Conservation (phyloP, 768 basidiomycete species). For the Cystobasidiopsis lactophilus region DNA sequence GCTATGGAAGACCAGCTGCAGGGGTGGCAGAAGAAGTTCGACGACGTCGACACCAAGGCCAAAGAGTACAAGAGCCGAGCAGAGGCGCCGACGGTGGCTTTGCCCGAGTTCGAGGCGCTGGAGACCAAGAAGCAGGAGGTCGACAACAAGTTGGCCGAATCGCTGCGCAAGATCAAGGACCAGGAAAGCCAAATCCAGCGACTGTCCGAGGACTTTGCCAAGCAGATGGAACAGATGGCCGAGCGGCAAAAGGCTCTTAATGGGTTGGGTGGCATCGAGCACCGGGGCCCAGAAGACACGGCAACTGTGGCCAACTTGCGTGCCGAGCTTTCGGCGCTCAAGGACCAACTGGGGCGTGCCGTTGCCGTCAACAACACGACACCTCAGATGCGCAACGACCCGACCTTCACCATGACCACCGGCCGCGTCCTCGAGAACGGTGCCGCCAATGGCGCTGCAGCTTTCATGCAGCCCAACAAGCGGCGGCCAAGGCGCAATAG, state of each 20-base stretch:
- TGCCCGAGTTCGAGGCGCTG: conserved; percentile 49
- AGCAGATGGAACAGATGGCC: conserved; percentile 55
- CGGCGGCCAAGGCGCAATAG: conserved; percentile 29
- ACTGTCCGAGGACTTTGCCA: conserved; percentile 51
- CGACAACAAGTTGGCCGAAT: conserved; percentile 60
- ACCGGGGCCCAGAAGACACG: conserved; percentile 42
- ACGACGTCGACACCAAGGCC: conserved; percentile 54
- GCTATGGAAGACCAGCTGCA: conserved; percentile 68
- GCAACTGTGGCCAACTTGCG: conserved; percentile 73
- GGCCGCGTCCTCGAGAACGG: conserved; percentile 32
- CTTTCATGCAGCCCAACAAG: conserved; percentile 30
- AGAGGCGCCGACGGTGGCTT: conserved; percentile 45
- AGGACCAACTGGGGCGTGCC: conserved; percentile 88
- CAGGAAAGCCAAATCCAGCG: conserved; percentile 67
- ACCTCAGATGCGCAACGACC: conserved; percentile 20
- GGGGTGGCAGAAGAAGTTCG: conserved; percentile 64
- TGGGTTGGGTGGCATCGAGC: conserved; percentile 21
- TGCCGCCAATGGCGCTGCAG: conserved; percentile 31
- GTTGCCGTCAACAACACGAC: conserved; percentile 47
- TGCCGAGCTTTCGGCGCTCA: conserved; percentile 71
- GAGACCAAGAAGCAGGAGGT: conserved; percentile 51
- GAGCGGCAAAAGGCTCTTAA: conserved; percentile 39
- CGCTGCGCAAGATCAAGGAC: conserved; percentile 45
- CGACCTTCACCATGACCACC: conserved; percentile 22
- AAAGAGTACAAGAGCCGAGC: conserved; percentile 52